Evolutionary conservation across 2,329 filamentous ascomycete species (phyloP).

Genomic region (Colletotrichum higginsianum): DNA sequence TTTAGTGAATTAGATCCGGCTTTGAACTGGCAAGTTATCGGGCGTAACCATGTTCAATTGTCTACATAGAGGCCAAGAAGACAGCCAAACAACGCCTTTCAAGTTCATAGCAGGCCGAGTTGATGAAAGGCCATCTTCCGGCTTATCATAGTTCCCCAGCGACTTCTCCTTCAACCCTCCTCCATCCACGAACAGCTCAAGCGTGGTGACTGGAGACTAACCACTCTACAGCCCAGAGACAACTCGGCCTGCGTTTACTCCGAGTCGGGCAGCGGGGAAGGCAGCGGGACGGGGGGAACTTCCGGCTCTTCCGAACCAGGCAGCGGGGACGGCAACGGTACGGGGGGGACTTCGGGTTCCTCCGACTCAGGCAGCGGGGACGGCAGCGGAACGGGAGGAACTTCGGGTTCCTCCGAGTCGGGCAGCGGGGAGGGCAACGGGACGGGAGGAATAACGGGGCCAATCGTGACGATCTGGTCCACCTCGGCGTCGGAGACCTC

Average conservation of each 20-base stretch:
- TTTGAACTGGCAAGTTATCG: not conserved
- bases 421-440: too few relatives aligned
- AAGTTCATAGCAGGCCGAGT: not conserved
- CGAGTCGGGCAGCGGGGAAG: too few relatives aligned
- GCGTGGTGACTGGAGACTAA: too few relatives aligned
- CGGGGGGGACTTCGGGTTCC: not conserved
- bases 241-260: too few relatives aligned
- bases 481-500: conserved; percentile 26
- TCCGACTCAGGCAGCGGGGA: not conserved
- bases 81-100: not conserved
- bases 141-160: not conserved
- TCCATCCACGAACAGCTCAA: too few relatives aligned
- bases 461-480: conserved; percentile 13
- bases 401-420: not conserved
- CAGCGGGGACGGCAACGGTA: not conserved
- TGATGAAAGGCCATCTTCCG: not conserved
- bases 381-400: not conserved
- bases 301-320: not conserved
- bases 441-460: not conserved
- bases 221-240: too few relatives aligned
- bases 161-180: too few relatives aligned
- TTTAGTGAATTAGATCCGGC: too few relatives aligned
- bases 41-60: not conserved
- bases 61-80: not conserved
- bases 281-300: too few relatives aligned